These are phyloP conservation scores for Psilocybe sp. DNA, from an alignment of 768 basidiomycete genomes.

Conservation along the genomic window DNA sequence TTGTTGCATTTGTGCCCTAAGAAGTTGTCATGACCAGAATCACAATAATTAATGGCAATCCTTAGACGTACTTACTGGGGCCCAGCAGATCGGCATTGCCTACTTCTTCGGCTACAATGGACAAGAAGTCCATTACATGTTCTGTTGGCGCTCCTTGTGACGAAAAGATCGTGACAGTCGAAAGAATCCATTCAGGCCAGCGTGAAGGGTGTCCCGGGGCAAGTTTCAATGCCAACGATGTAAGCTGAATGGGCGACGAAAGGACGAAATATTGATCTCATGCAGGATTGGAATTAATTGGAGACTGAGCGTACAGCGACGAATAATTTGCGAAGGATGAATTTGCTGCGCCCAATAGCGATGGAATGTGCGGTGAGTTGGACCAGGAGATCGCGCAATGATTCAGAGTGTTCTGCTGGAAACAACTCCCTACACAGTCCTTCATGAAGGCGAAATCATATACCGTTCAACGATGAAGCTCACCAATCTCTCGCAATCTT, in stretches of 20 bases:
- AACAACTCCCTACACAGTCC: conserved; percentile 61
- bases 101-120: conserved; percentile 84
- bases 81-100: conserved; percentile 72
- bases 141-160: conserved; percentile 56
- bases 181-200: conserved; percentile 78
- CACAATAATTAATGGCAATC: not conserved
- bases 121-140: conserved; percentile 68
- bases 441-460: conserved; percentile 5
- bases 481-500: conserved; percentile 94
- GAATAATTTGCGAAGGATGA: conserved; percentile 84
- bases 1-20: conserved; percentile 61
- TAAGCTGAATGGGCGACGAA: conserved; percentile 39
- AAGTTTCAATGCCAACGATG: conserved; percentile 70
- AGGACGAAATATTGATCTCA: conserved; percentile 1
- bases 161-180: conserved; percentile 61
- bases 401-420: conserved; percentile 55
- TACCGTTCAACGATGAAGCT: conserved; percentile 16
- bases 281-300: conserved; percentile 4
- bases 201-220: conserved; percentile 52
- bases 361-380: conserved; percentile 69
- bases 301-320: conserved; percentile 61
- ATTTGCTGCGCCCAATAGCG: conserved; percentile 52
- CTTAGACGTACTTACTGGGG: conserved; percentile 59
- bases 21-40: conserved; percentile 1
- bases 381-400: conserved; percentile 65